These are phyloP conservation scores for Hibiscus mutabilis DNA, from an alignment of 345 rosid genomes.

Conservation along the genomic window DNA sequence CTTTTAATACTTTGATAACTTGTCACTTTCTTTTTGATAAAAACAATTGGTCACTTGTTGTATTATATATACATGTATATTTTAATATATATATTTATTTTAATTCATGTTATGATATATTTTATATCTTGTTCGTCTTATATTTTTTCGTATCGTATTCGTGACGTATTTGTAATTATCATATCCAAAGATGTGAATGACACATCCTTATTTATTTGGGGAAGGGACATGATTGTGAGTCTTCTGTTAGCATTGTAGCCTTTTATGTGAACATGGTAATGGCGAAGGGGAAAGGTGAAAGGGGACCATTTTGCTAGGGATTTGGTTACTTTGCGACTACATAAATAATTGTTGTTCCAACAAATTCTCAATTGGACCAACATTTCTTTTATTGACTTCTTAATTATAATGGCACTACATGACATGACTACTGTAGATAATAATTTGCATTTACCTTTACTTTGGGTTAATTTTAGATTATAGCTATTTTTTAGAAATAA, in stretches of 20 bases:
- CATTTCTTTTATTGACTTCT: not conserved
- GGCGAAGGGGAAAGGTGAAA: not conserved
- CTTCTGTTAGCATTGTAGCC: not conserved
- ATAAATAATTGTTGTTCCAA: not conserved
- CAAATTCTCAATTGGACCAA: not conserved
- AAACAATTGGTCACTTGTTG: too few species aligned
- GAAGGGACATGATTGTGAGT: conserved; percentile 18
- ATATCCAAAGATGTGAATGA: not conserved
- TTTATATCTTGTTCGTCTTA: too few species aligned
- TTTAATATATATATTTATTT: too few species aligned
- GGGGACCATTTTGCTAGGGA: not conserved
- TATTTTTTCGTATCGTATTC: too few species aligned
- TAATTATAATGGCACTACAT: not conserved
- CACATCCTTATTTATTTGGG: not conserved
- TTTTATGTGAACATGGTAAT: not conserved
- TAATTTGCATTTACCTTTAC: not conserved
- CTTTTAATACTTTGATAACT: too few species aligned
- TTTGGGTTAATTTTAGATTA: not conserved
- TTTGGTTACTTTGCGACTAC: not conserved
- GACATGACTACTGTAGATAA: not conserved
- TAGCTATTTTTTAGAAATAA: too few species aligned
- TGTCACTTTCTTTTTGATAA: too few species aligned
- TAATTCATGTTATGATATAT: too few species aligned
- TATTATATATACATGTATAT: too few species aligned
- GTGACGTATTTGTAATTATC: not conserved